phyloP scores from a whole-genome alignment of 306 rosid species.

The Glycyrrhiza uralensis region DNA sequence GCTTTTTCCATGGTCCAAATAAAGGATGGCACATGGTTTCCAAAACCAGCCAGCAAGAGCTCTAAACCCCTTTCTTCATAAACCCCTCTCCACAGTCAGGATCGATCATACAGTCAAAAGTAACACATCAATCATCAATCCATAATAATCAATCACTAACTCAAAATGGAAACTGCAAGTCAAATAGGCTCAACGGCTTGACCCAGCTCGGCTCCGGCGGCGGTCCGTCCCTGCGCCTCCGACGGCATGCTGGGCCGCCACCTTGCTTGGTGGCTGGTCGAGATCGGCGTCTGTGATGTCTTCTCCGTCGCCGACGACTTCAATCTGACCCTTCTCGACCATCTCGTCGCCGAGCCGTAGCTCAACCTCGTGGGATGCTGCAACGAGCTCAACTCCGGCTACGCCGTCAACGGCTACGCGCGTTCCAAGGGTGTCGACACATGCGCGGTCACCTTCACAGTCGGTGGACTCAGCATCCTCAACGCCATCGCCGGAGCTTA shows the following conservation, averaged over 20 bases:
- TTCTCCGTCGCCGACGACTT: constrained; percentile 90
- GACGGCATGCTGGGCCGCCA: constrained; percentile 60
- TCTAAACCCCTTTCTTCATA: constrained; percentile 24
- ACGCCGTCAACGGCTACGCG: constrained; percentile 87
- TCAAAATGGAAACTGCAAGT: constrained; percentile 39
- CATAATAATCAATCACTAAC: not conserved
- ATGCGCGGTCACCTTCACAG: constrained; percentile 84
- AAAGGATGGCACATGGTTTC: constrained; percentile 38
- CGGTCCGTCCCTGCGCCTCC: constrained; percentile 25
- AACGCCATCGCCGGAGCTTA: constrained; percentile 92
- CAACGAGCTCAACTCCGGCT: constrained; percentile 89
- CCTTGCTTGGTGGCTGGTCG: constrained; percentile 69
- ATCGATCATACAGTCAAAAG: not conserved
- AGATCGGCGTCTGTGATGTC: constrained; percentile 61
- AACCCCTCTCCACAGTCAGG: not conserved
- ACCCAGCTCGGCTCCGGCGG: constrained; percentile 16
- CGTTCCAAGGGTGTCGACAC: constrained; percentile 79
- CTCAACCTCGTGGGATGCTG: constrained; percentile 85
- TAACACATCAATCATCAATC: not conserved
- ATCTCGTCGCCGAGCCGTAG: constrained; percentile 62
- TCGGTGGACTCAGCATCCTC: constrained; percentile 83
- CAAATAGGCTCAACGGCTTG: constrained; percentile 19
- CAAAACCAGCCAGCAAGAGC: not conserved
- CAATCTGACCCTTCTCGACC: constrained; percentile 77
- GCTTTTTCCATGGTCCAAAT: constrained; percentile 15